Conservation (phyloP, 2,329 filamentous ascomycete species). For the Verticillium dahliae region DNA sequence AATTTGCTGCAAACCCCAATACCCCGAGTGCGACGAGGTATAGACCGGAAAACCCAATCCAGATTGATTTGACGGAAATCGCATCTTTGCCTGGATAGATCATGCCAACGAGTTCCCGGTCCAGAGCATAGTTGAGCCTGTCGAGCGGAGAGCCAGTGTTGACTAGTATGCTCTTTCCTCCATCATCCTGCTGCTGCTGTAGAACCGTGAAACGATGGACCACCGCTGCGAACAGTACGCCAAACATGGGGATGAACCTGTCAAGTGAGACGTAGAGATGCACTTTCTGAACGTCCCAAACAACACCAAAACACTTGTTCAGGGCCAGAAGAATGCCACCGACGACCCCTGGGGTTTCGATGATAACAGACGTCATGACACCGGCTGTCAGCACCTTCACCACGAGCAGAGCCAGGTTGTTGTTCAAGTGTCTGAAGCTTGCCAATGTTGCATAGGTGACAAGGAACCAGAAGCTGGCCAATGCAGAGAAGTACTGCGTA, state of each 20-base stretch:
- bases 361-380: slow-evolving; percentile 16
- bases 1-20: slow-evolving; percentile 5
- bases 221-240: slow-evolving; percentile 43
- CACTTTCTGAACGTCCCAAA: slow-evolving; percentile 41
- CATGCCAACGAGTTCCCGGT: slow-evolving; percentile 6
- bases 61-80: slow-evolving; percentile 9
- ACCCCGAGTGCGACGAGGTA: slow-evolving; percentile 6
- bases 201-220: slow-evolving; percentile 15
- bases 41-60: slow-evolving; percentile 5
- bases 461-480: slow-evolving; percentile 57
- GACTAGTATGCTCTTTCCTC: slow-evolving; percentile 3
- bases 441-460: slow-evolving; percentile 47
- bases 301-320: slow-evolving; percentile 29
- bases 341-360: slow-evolving; percentile 4
- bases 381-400: slow-evolving; percentile 41
- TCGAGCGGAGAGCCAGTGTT: not conserved
- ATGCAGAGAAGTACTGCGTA: slow-evolving; percentile 51
- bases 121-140: slow-evolving; percentile 5
- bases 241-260: slow-evolving; percentile 47
- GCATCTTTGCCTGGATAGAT: slow-evolving; percentile 7
- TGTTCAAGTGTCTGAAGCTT: slow-evolving; percentile 32
- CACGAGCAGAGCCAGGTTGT: slow-evolving; percentile 31
- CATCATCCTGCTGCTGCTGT: not conserved
- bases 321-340: slow-evolving; percentile 6
- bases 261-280: slow-evolving; percentile 45